Evolutionary conservation across 2,329 filamentous ascomycete genomes (phyloP).

Genomic region (Penicillium sp.): DNA sequence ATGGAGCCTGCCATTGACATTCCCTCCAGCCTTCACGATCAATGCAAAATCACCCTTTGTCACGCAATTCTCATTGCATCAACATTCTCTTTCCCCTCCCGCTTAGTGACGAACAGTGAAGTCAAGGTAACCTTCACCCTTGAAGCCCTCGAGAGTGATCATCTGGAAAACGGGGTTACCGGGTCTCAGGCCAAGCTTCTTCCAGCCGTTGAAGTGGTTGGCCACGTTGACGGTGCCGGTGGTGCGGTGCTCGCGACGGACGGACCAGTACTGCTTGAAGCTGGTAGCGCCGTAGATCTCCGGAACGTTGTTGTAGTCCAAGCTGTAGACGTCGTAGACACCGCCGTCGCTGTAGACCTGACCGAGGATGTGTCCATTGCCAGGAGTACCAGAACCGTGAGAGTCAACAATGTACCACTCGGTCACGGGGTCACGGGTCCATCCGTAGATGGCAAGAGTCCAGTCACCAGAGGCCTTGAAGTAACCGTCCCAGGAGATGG

Average conservation of each 20-base stretch:
- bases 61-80: too few species aligned
- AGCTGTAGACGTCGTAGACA: not conserved
- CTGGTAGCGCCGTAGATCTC: not conserved
- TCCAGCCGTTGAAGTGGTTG: not conserved
- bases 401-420: slow-evolving; percentile 1
- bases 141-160: not conserved
- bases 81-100: not conserved
- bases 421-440: not conserved
- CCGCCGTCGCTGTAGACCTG: slow-evolving; percentile 1
- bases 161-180: slow-evolving; percentile 1
- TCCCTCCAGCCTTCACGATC: too few species aligned
- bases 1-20: too few species aligned
- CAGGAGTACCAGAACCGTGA: not conserved
- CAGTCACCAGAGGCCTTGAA: not conserved
- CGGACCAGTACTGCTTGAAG: slow-evolving; percentile 2
- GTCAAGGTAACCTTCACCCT: not conserved
- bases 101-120: not conserved
- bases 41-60: too few species aligned
- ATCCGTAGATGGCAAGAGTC: slow-evolving; percentile 1
- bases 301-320: not conserved
- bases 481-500: not conserved
- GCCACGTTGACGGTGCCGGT: not conserved
- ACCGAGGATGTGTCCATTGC: slow-evolving; percentile 1
- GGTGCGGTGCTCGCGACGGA: not conserved
- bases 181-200: not conserved